Base-by-base conservation (phyloP, 2,329 filamentous ascomycete species). In the Capronia coronata region DNA sequence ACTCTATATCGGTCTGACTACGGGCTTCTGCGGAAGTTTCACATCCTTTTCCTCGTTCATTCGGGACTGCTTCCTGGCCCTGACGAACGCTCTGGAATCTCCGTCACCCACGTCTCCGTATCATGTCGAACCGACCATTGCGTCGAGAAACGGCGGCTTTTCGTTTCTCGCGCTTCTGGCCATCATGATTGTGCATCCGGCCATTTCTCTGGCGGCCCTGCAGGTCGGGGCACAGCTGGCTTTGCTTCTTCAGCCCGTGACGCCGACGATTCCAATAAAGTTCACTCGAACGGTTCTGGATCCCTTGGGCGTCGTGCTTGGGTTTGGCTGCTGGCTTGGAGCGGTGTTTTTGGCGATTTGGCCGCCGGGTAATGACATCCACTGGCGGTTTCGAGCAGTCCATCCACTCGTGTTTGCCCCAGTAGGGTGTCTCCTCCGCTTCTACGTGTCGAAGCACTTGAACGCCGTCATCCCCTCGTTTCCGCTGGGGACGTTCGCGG, bases 21-120 rank as follows among this genome's bases (percentile, higher is more conserved):
- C 84, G 0, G 90, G 84, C n/a, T 89, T 90, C 66, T 93, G 87
- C 62, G 86, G 89, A 49, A 88, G 84, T 53, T 86, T 93, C 62
- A 95, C 88, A 0, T 88, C 83, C 5, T 94, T 94, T 66, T 93
- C 87, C 0, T 80, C 82, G 19, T 91, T 91, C 64, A 80, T 88
- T 32, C 77, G 85, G n/a, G 88, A 93, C 60, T 68, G 75, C 9
- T 93, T 90, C 63, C 73, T 93, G 9, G 83, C 86, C 0, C 67
- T 90, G 21, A 82, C 84, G 1, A 89, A 93, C 63, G 75, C 83
- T 54, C 66, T 90, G 6, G 70, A 75, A 1, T 67, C 71, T 0
- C 75, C 78, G 0, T 67, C 8, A 63, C 66, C 1, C 67, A 69
- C 16, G 62, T 62, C 62, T 66, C 54, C 66, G 74, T 64, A 62